Evolutionary conservation across 2,329 filamentous ascomycete genomes (phyloP), one percentile per base, ranked within the genome.

Genomic region (Cordyceps pruinosa): DNA sequence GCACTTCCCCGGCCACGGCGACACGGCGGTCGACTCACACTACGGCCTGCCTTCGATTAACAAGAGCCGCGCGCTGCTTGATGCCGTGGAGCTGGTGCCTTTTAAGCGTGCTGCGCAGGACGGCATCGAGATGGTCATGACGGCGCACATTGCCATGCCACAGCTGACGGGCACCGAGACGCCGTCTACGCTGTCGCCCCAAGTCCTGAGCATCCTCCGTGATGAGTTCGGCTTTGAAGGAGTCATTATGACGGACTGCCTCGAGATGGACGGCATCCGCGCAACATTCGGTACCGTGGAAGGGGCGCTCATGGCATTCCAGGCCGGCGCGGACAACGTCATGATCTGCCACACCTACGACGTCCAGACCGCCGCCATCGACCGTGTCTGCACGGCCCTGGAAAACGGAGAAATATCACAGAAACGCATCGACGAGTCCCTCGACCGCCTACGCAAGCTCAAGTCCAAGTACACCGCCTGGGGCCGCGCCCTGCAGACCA

Each of bases 331-430:
- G 17, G 65, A 66, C 55, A 66, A 63, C 45, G 62, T 64, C 57
- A 66, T 66, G 65, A 66, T 66, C 32, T 66, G 65, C 60, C 65
- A 66, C 48, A 66, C 65, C 0, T 64, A 61, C 49, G 59, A 64
- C 10, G 61, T 64, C 13, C 64, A 66, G 51, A 50, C 63, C 3
- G 63, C 59, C 1, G 61, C 64, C 8, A 48, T 66, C n/a, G 64
- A 66, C 46, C 61, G 64, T 19, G 26, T 66, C 19, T 66, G 63
- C 23, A 49, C 58, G 1, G 65, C 65, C 5, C 7, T 66, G 4
- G 53, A 59, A 17, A 32, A 48, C 4, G 59, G 61, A 5, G 61
- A 62, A 25, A 44, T 66, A 0, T 45, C 61, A 0, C 46, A 59
- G 8, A n/a, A 59, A 17, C 54, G 59, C 10, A 55, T 66, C 10